Evolutionary conservation across 768 basidiomycete genomes (phyloP).

Genomic region (Leucosporidium scottii): DNA sequence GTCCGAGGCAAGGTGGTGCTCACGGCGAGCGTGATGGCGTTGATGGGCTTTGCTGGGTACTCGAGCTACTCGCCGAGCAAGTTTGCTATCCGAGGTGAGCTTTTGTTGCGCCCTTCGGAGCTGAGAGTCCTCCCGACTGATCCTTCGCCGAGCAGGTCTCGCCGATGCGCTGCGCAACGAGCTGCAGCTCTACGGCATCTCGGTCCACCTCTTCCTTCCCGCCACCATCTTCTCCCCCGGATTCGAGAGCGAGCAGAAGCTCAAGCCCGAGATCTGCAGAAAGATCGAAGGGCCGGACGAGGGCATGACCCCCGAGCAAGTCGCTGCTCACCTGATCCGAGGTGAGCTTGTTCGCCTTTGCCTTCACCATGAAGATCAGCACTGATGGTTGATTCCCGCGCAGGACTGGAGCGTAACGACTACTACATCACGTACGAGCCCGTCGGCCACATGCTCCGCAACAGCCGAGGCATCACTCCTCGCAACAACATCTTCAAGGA

Average conservation of each 20-base stretch:
- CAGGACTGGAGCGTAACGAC: slow-evolving; percentile 63
- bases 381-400: neutral
- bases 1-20: slow-evolving; percentile 69
- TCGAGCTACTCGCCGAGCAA: slow-evolving; percentile 75
- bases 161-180: slow-evolving; percentile 73
- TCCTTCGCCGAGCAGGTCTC: slow-evolving; percentile 51
- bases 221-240: slow-evolving; percentile 73
- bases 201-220: slow-evolving; percentile 63
- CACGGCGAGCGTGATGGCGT: slow-evolving; percentile 60
- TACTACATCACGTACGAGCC: slow-evolving; percentile 70
- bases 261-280: slow-evolving; percentile 65
- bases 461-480: slow-evolving; percentile 60
- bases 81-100: slow-evolving; percentile 70
- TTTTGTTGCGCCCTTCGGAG: neutral
- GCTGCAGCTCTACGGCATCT: slow-evolving; percentile 12
- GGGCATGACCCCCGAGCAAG: slow-evolving; percentile 57
- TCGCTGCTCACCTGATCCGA: slow-evolving; percentile 55
- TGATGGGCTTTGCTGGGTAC: slow-evolving; percentile 70
- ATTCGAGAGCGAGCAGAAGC: slow-evolving; percentile 63
- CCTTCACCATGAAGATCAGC: neutral
- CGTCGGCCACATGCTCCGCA: slow-evolving; percentile 59
- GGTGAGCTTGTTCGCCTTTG: slow-evolving; percentile 45
- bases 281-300: slow-evolving; percentile 70
- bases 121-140: neutral
- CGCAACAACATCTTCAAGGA: slow-evolving; percentile 59